phyloP scores from a whole-genome alignment of 805 yeast genomes.

The Candida tammaniensis region DNA sequence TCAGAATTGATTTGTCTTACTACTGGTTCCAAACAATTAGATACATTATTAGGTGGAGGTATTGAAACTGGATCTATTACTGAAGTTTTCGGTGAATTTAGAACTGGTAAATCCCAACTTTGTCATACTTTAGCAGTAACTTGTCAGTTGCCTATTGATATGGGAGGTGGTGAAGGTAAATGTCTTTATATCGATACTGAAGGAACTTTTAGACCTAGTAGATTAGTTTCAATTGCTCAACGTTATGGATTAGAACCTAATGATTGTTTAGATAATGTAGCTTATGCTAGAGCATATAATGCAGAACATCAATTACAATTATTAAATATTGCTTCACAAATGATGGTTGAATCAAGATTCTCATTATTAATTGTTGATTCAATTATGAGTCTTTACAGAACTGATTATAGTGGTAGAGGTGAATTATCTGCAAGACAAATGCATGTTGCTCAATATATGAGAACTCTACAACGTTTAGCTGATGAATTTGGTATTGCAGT shows the following conservation, averaged over 20 bases:
- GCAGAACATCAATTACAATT: constrained; percentile 93
- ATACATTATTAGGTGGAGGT: constrained; percentile 93
- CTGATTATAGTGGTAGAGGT: constrained; percentile 94
- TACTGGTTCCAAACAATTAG: constrained; percentile 92
- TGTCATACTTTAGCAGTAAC: constrained; percentile 97
- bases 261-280: constrained; percentile 95
- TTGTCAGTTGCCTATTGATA: constrained; percentile 91
- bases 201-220: constrained; percentile 91
- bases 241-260: constrained; percentile 89
- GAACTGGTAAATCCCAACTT: constrained; percentile 96
- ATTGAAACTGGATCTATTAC: constrained; percentile 96
- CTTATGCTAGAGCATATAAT: constrained; percentile 95
- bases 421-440: constrained; percentile 92
- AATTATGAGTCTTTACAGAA: constrained; percentile 92
- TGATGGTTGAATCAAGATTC: constrained; percentile 95
- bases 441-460: constrained; percentile 90
- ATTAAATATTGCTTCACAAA: constrained; percentile 83
- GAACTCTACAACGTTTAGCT: constrained; percentile 87
- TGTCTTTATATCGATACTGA: constrained; percentile 95
- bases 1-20: constrained; percentile 89
- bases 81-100: constrained; percentile 93
- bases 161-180: constrained; percentile 99
- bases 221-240: constrained; percentile 85
- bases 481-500: constrained; percentile 98
- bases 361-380: constrained; percentile 92